Percentiles rank a stretch among this genome's conserved stretches.
Evolutionary conservation across 2,329 filamentous ascomycete species (phyloP).

Genomic region (Cryphonectria radicalis): DNA sequence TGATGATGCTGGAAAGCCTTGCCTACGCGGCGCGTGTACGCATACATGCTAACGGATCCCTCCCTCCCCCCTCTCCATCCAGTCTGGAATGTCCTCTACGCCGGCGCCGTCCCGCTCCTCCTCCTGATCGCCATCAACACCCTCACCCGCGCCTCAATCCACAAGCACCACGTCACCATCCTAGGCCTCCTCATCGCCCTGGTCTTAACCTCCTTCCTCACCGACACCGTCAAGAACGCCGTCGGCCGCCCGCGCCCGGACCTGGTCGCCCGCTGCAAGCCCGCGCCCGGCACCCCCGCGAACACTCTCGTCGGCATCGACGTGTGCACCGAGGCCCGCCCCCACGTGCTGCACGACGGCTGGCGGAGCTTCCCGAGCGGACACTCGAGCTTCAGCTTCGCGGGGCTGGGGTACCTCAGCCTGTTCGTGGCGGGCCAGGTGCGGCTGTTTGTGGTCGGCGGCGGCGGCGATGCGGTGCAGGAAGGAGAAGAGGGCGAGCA

Average conservation of each 20-base stretch:
- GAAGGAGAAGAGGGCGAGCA: slow-evolving; percentile 29
- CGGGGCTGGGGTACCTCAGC: slow-evolving; percentile 75
- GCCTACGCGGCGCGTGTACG: neutral
- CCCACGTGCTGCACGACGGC: slow-evolving; percentile 76
- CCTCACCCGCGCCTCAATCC: slow-evolving; percentile 60
- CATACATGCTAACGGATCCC: neutral
- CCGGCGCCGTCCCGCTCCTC: slow-evolving; percentile 71
- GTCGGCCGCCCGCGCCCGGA: slow-evolving; percentile 74
- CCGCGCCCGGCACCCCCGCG: slow-evolving; percentile 53
- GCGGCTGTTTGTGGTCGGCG: slow-evolving; percentile 54
- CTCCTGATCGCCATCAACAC: slow-evolving; percentile 70
- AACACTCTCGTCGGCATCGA: slow-evolving; percentile 64
- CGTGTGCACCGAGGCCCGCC: slow-evolving; percentile 73
- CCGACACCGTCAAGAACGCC: slow-evolving; percentile 88
- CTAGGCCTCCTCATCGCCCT: slow-evolving; percentile 80
- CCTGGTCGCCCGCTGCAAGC: slow-evolving; percentile 77
- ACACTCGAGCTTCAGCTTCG: slow-evolving; percentile 79
- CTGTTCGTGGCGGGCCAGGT: slow-evolving; percentile 72
- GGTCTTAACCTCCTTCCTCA: slow-evolving; percentile 79
- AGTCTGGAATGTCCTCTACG: slow-evolving; percentile 80
- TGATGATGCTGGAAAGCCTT: too few relatives aligned
- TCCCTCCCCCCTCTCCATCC: neutral
- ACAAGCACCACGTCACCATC: slow-evolving; percentile 85
- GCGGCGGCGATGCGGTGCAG: neutral
- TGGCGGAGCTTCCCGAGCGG: slow-evolving; percentile 85